Conservation (phyloP, 116 monocot genomes). For the Cymodocea nodosa region DNA sequence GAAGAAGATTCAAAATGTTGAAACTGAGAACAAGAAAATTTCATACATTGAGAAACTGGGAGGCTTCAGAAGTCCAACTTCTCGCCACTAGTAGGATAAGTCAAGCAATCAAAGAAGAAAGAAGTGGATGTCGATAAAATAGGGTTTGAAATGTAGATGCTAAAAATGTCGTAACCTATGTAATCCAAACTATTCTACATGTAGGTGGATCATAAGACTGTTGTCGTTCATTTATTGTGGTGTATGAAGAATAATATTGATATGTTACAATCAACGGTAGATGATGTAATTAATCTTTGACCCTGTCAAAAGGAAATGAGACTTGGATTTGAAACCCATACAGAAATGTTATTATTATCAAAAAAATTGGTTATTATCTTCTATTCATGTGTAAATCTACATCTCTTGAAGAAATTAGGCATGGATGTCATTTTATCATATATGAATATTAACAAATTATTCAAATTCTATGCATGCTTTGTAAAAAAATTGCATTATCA, state of each 20-base stretch:
- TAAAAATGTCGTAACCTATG: background rate
- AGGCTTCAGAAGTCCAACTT: slow-evolving; percentile 24
- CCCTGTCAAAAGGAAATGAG: too few relatives aligned
- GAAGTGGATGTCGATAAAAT: slow-evolving; percentile 1
- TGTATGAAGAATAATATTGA: background rate
- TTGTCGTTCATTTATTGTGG: background rate
- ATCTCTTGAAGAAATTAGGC: too few relatives aligned
- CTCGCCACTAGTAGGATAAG: slow-evolving; percentile 4
- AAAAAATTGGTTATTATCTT: too few relatives aligned
- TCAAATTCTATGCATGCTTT: too few relatives aligned
- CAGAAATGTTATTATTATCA: too few relatives aligned
- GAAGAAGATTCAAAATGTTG: slow-evolving; percentile 4
- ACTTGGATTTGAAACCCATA: too few relatives aligned
- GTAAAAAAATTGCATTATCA: too few relatives aligned
- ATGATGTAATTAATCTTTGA: too few relatives aligned
- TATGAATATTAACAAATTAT: too few relatives aligned
- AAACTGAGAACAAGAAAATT: slow-evolving; percentile 13
- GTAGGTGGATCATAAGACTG: background rate
- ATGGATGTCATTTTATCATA: too few relatives aligned
- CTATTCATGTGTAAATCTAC: too few relatives aligned
- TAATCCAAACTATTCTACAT: background rate
- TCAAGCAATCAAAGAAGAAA: background rate
- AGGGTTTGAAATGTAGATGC: background rate
- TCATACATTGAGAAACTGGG: slow-evolving; percentile 28
- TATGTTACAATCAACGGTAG: too few relatives aligned